These are phyloP conservation scores for Teratosphaeria viscida DNA, from an alignment of 2,329 filamentous ascomycete genomes.

Conservation along the genomic window DNA sequence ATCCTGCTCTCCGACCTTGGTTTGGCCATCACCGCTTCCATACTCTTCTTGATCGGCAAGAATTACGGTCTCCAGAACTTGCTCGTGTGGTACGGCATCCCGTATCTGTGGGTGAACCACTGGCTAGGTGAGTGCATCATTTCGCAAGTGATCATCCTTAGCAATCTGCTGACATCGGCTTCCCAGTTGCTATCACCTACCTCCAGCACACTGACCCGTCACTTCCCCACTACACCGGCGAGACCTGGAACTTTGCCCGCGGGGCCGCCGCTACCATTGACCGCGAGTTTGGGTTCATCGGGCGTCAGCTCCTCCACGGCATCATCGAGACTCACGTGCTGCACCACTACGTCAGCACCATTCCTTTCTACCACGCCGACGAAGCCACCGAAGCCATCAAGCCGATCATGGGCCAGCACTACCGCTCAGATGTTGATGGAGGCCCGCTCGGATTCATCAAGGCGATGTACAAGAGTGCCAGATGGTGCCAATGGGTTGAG, in stretches of 20 bases:
- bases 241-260: conserved; percentile 85
- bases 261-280: conserved; percentile 94
- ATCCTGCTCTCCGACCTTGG: conserved; percentile 83
- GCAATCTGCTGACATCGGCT: neutral
- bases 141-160: neutral
- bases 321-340: conserved; percentile 97
- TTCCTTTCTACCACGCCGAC: conserved; percentile 93
- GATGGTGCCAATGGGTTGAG: conserved; percentile 97
- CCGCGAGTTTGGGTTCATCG: conserved; percentile 93
- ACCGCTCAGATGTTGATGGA: conserved; percentile 69
- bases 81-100: conserved; percentile 86
- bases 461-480: conserved; percentile 68
- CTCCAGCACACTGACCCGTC: conserved; percentile 94
- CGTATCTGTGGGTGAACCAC: conserved; percentile 97
- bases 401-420: conserved; percentile 89
- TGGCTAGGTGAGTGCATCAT: conserved; percentile 69
- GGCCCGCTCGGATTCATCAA: conserved; percentile 75
- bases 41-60: conserved; percentile 59
- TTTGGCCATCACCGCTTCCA: conserved; percentile 47
- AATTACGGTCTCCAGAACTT: conserved; percentile 79
- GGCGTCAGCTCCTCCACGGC: conserved; percentile 80
- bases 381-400: conserved; percentile 92
- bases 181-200: conserved; percentile 90
- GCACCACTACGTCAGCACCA: conserved; percentile 93
- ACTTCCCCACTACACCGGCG: conserved; percentile 80